Evolutionary conservation across 139 green algal genomes (phyloP).

Genomic region (Chlamydomonas applanata): DNA sequence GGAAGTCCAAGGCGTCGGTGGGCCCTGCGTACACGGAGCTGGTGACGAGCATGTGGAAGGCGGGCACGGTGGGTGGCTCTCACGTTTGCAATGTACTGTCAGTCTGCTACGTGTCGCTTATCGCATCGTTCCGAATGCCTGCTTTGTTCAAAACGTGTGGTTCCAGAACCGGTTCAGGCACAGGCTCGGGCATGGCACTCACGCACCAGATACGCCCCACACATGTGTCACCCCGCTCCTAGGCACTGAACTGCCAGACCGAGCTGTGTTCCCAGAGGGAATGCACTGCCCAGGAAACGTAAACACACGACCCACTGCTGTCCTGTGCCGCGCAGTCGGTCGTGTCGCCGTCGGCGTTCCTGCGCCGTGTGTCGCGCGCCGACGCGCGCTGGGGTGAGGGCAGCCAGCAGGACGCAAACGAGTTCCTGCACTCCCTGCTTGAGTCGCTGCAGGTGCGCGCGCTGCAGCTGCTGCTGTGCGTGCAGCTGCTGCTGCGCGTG

Average conservation of each 20-base stretch:
- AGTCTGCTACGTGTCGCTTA: too few species aligned
- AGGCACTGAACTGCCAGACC: too few species aligned
- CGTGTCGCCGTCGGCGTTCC: conserved; percentile 33
- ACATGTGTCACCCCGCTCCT: too few species aligned
- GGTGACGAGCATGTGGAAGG: conserved; percentile 38
- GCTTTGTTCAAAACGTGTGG: too few species aligned
- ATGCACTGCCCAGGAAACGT: too few species aligned
- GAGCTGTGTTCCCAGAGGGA: too few species aligned
- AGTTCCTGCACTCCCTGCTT: conserved; percentile 68
- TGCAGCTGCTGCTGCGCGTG: neutral
- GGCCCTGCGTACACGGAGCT: conserved; percentile 45
- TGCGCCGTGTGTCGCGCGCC: conserved; percentile 39
- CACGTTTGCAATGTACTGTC: too few species aligned
- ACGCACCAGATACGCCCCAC: too few species aligned
- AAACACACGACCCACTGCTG: neutral
- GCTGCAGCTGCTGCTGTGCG: neutral
- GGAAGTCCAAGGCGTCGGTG: conserved; percentile 31
- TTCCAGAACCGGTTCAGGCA: too few species aligned
- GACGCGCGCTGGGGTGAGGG: conserved; percentile 56
- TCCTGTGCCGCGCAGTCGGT: neutral
- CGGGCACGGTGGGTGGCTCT: neutral
- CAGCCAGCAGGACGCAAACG: conserved; percentile 62
- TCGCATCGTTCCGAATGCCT: too few species aligned
- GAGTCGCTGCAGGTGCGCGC: conserved; percentile 50
- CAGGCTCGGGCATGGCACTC: too few species aligned